A percentile compares a stretch with the other conserved stretches of the same genome.
These are phyloP conservation scores for Curvularia sp. DNA, from an alignment of 2,329 filamentous ascomycete species.

Conservation along the genomic window DNA sequence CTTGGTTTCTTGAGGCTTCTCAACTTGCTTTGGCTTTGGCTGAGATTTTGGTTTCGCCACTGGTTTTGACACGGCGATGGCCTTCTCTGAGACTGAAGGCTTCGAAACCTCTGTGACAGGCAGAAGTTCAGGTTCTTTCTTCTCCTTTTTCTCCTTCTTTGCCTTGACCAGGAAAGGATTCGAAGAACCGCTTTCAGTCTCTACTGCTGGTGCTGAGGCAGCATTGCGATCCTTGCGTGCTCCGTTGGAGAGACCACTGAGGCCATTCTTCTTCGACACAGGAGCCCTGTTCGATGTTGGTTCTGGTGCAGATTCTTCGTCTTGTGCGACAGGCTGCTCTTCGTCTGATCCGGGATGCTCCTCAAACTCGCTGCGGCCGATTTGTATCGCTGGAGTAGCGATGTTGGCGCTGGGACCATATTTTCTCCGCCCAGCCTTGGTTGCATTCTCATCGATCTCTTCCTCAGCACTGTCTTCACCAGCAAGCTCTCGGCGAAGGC, in stretches of 20 bases:
- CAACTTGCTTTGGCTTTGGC: constrained; percentile 23
- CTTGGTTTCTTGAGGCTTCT: constrained; percentile 20
- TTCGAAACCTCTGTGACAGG: constrained; percentile 18
- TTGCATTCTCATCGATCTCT: constrained; percentile 61
- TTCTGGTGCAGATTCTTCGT: constrained; percentile 34
- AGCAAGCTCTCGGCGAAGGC: constrained; percentile 71
- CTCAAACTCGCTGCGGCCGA: constrained; percentile 64
- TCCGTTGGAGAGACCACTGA: constrained; percentile 24
- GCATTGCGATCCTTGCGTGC: constrained; percentile 20
- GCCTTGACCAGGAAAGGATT: constrained; percentile 48
- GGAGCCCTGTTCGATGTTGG: constrained; percentile 16
- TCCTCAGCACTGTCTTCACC: constrained; percentile 63
- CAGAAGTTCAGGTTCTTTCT: constrained; percentile 24
- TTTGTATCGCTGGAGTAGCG: constrained; percentile 39
- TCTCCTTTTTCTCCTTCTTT: constrained; percentile 37
- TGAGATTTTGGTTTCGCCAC: constrained; percentile 27
- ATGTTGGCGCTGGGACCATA: constrained; percentile 64
- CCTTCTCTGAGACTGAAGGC: constrained; percentile 5
- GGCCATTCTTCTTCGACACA: constrained; percentile 17
- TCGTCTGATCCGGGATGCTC: constrained; percentile 62
- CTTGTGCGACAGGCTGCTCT: constrained; percentile 32
- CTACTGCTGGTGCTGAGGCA: constrained; percentile 6
- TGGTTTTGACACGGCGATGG: constrained; percentile 24
- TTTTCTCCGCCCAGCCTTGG: constrained; percentile 71
- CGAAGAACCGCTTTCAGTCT: constrained; percentile 17